Base-by-base conservation (phyloP, 2,329 filamentous ascomycete genomes). In the Colletotrichum liaoningense region DNA sequence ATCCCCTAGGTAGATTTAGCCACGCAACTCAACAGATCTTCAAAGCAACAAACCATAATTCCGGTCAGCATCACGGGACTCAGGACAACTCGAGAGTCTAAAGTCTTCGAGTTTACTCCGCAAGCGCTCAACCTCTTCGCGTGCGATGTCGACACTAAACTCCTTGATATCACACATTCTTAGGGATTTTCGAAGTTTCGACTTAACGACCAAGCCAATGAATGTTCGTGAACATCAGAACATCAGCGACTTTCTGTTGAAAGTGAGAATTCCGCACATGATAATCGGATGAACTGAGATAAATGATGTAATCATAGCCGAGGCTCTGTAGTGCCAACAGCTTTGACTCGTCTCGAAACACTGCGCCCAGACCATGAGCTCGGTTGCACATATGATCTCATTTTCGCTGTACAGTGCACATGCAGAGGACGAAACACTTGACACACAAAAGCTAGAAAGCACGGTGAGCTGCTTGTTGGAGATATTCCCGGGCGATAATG, bases 151-250 rank as follows among this genome's bases (percentile, higher is more conserved):
- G 35, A 69, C 35, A 16, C 38, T 65, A 12, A 69, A 65, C 5
- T 69, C 67, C 52, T 59, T 54, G 5, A 69, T 69, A 3, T 59
- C 60, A 12, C 60, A 58, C 67, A 69, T 69, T 19, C 24, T 42
- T 8, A 19, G 5, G 33, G 6, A 4, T 19, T 3, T 55, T 24
- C 7, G n/a, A 16, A 4, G 16, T 35, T 35, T 35, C 11, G 33
- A 35, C 38, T 42, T 42, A 14, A 35, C 1, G 11, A 35, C 4
- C 4, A 35, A 35, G 11, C 33, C 1, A 35, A 12, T 35, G 30
- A 35, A 35, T 2, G 9, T 35, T 12, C 0, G 1, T 12, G 9
- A 12, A 12, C 1, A 35, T 35, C 11, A 5, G 11, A 12, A 12
- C 1, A 35, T 35, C 11, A 5, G 11, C 11, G 11, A 12, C 33